These are phyloP conservation scores for Leishmania lainsoni DNA, from an alignment of 208 protist genomes.

Conservation along the genomic window DNA sequence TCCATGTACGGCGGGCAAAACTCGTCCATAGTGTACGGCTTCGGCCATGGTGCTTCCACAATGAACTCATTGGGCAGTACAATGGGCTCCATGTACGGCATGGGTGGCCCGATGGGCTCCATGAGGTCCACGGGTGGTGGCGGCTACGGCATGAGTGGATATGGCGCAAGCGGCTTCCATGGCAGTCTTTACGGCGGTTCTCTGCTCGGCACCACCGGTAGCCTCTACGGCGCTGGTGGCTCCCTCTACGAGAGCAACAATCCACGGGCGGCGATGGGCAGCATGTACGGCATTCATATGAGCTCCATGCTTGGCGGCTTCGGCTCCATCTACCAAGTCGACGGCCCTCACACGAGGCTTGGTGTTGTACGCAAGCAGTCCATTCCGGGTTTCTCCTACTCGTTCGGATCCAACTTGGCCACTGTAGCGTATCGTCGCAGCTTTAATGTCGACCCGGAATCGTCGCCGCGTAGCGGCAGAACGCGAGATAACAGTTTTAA, in stretches of 20 bases:
- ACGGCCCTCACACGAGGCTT: conserved; percentile 36
- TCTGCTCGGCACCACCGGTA: conserved; percentile 39
- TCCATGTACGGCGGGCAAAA: not conserved
- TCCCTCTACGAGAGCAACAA: conserved; percentile 43
- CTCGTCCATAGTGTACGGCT: not conserved
- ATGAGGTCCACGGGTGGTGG: conserved; percentile 22
- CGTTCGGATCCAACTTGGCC: conserved; percentile 37
- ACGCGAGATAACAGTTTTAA: conserved; percentile 25
- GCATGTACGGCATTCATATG: conserved; percentile 46
- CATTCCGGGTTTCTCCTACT: conserved; percentile 46
- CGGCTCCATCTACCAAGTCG: conserved; percentile 42
- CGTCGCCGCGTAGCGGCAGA: not conserved
- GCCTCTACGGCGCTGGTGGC: conserved; percentile 45
- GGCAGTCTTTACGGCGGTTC: conserved; percentile 49
- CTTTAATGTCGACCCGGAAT: conserved; percentile 13
- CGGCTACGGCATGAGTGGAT: conserved; percentile 26
- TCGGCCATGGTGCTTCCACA: not conserved
- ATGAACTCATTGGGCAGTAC: not conserved
- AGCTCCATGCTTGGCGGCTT: conserved; percentile 34
- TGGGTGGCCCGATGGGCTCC: conserved; percentile 20
- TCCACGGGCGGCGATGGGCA: conserved; percentile 36
- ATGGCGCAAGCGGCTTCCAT: conserved; percentile 31
- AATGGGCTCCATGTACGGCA: conserved; percentile 9
- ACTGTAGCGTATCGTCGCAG: conserved; percentile 14
- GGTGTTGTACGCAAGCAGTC: conserved; percentile 45